phyloP scores from a whole-genome alignment of 1,284 basidiomycete genomes.

The Somion occarium region DNA sequence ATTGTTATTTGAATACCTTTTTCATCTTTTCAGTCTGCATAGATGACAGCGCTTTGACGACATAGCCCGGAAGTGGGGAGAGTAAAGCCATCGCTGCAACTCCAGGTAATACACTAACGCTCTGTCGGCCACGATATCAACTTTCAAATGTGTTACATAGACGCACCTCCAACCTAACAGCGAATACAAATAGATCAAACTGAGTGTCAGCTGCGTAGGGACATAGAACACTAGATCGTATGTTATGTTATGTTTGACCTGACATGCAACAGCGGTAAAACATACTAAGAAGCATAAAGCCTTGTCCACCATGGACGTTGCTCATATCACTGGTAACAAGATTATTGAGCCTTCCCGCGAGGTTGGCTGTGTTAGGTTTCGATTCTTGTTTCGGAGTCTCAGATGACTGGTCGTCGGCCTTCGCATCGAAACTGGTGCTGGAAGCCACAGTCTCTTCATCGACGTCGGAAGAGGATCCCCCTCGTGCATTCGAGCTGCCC shows the following conservation, averaged over 20 bases:
- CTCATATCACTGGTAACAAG: slow-evolving; percentile 32
- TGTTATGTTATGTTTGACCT: slow-evolving; percentile 14
- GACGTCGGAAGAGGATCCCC: neutral
- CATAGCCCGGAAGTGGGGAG: slow-evolving; percentile 45
- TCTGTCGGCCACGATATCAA: neutral
- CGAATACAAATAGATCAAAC: slow-evolving; percentile 38
- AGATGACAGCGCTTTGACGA: slow-evolving; percentile 25
- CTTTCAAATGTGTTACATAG: neutral
- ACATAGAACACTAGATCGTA: slow-evolving; percentile 26
- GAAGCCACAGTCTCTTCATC: slow-evolving; percentile 17
- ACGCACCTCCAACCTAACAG: slow-evolving; percentile 43
- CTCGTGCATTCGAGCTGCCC: neutral
- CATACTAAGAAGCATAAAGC: slow-evolving; percentile 18
- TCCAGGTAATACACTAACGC: slow-evolving; percentile 39
- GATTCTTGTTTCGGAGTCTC: slow-evolving; percentile 3
- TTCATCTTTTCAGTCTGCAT: slow-evolving; percentile 29
- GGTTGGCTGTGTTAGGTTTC: slow-evolving; percentile 23
- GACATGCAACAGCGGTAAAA: slow-evolving; percentile 16
- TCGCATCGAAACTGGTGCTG: slow-evolving; percentile 25
- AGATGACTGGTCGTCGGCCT: no score
- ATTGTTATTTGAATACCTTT: slow-evolving; percentile 24
- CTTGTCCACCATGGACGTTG: slow-evolving; percentile 31
- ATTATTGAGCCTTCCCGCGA: slow-evolving; percentile 49
- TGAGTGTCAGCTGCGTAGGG: slow-evolving; percentile 31
- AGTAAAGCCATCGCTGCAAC: slow-evolving; percentile 45